Conservation (phyloP, 495 filamentous ascomycete species). For the Neurospora sp. region DNA sequence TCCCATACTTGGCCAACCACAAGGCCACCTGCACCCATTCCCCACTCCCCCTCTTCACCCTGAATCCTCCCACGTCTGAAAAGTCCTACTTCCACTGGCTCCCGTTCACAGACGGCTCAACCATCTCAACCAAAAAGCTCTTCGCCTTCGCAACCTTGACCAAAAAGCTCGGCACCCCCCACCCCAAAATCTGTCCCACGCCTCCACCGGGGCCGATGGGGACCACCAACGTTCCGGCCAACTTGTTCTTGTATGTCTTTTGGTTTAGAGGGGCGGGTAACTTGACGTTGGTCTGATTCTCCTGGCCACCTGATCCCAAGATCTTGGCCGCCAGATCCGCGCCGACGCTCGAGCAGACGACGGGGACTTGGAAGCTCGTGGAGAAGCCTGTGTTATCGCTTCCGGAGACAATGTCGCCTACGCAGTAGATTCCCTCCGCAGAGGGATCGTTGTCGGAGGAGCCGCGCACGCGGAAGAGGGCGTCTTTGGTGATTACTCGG, state of each 20-base stretch:
- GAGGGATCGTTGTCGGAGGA: neutral
- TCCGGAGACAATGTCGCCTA: constrained; percentile 2
- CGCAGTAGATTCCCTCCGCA: neutral
- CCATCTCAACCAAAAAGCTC: constrained; percentile 31
- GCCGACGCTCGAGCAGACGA: neutral
- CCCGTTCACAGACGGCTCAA: neutral
- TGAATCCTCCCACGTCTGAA: neutral
- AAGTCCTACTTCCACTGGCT: neutral
- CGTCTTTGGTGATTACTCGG: neutral
- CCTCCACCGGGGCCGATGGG: constrained; percentile 45
- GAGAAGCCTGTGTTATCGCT: neutral
- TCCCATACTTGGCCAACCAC: too few relatives aligned
- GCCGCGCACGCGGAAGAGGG: neutral
- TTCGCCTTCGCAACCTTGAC: constrained; percentile 48
- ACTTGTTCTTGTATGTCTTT: constrained; percentile 29
- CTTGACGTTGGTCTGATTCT: neutral
- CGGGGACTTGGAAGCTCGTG: neutral
- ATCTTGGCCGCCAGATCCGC: neutral
- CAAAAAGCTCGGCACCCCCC: constrained; percentile 39
- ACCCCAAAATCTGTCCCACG: constrained; percentile 43
- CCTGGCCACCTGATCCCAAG: neutral
- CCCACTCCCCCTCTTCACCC: neutral
- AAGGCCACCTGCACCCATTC: neutral
- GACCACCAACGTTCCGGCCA: constrained; percentile 25
- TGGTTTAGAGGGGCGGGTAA: neutral